Evolutionary conservation across 2,329 filamentous ascomycete genomes (phyloP).

Genomic region (Cytospora paraplurivora): DNA sequence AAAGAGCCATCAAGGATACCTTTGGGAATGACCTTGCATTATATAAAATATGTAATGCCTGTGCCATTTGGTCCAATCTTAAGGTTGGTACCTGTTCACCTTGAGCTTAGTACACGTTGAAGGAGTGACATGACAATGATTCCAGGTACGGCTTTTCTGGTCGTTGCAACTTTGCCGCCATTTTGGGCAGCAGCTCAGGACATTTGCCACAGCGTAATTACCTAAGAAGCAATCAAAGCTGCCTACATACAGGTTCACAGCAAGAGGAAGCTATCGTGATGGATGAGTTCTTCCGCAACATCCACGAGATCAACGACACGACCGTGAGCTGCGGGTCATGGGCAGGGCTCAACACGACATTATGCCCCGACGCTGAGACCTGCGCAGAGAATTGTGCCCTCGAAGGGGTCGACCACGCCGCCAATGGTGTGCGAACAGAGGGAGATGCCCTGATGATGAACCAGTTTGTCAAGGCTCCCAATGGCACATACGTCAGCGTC

Average conservation of each 20-base stretch:
- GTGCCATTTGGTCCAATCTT: background rate
- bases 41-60: background rate
- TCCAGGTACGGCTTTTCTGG: background rate
- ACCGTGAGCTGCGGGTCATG: conserved; percentile 17
- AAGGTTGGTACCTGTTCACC: too few relatives aligned
- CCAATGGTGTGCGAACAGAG: conserved; percentile 14
- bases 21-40: background rate
- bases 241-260: conserved; percentile 10
- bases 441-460: conserved; percentile 14
- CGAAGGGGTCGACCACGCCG: conserved; percentile 17
- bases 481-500: background rate
- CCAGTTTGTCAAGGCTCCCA: conserved; percentile 5
- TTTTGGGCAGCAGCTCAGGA: conserved; percentile 11
- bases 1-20: background rate
- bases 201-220: conserved; percentile 2
- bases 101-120: background rate
- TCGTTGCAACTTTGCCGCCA: background rate
- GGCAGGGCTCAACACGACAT: conserved; percentile 6
- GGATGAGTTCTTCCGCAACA: conserved; percentile 20
- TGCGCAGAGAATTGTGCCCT: conserved; percentile 18
- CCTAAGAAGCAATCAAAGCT: conserved; percentile 16
- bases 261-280: conserved; percentile 12
- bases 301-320: conserved; percentile 18
- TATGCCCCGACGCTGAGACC: conserved; percentile 10
- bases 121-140: conserved; percentile 7